Conservation (phyloP, 2,329 filamentous ascomycete species). For the Hypoxylon sp. region DNA sequence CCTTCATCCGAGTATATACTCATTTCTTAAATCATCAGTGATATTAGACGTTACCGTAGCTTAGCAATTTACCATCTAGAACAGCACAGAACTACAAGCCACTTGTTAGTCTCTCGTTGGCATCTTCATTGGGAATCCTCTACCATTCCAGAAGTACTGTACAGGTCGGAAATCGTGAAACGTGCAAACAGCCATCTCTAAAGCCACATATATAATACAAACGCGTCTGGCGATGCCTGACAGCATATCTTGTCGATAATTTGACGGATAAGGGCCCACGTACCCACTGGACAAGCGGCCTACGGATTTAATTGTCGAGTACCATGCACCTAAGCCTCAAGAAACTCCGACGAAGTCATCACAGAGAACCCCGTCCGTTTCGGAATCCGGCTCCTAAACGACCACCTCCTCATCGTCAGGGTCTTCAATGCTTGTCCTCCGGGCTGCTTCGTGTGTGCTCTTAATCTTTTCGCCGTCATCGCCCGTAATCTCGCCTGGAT, state of each 20-base stretch:
- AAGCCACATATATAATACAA: conserved; percentile 49
- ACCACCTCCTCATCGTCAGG: conserved; percentile 64
- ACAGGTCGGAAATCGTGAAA: conserved; percentile 42
- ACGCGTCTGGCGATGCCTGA: conserved; percentile 13
- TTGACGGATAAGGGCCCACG: conserved; percentile 1
- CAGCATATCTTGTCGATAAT: conserved; percentile 16
- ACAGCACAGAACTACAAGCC: not conserved
- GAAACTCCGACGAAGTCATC: conserved; percentile 44
- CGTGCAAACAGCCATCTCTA: conserved; percentile 38
- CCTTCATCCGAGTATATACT: not conserved
- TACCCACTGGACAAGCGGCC: conserved; percentile 9
- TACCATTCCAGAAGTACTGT: conserved; percentile 44
- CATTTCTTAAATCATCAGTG: not conserved
- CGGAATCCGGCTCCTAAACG: conserved; percentile 51
- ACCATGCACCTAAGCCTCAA: conserved; percentile 23
- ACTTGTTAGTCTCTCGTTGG: not conserved
- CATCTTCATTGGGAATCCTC: conserved; percentile 19
- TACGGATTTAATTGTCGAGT: conserved; percentile 26
- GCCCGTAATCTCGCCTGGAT: conserved; percentile 54
- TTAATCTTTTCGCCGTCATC: conserved; percentile 63
- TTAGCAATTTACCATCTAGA: not conserved
- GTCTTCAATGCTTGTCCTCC: conserved; percentile 72
- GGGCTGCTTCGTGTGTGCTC: conserved; percentile 66
- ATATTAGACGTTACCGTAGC: not conserved
- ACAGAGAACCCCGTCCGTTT: conserved; percentile 25